phyloP scores from a whole-genome alignment of 352 stramenopile species.

The Labyrinthula sp. region DNA sequence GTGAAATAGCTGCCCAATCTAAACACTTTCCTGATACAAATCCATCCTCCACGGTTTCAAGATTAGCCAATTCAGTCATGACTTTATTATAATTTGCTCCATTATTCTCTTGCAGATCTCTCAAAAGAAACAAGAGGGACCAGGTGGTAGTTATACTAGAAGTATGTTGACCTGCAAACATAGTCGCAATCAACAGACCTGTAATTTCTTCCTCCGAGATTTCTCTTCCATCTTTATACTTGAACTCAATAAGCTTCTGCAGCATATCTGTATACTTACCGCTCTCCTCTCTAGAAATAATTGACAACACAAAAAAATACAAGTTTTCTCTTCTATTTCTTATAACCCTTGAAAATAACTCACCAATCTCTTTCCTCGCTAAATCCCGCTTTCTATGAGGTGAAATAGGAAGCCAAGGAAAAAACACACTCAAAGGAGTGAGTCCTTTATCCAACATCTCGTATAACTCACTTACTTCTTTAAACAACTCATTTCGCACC shows the following conservation, averaged over 20 bases:
- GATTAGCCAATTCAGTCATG: slow-evolving; percentile 41
- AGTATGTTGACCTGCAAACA: slow-evolving; percentile 78
- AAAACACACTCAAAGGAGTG: slow-evolving; percentile 66
- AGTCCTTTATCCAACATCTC: slow-evolving; percentile 69
- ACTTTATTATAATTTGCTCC: slow-evolving; percentile 42
- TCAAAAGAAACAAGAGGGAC: slow-evolving; percentile 53
- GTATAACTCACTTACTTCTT: slow-evolving; percentile 60
- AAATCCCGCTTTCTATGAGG: slow-evolving; percentile 45
- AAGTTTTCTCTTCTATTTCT: slow-evolving; percentile 39
- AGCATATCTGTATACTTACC: slow-evolving; percentile 55
- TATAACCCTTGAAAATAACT: slow-evolving; percentile 65
- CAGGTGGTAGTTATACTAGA: slow-evolving; percentile 66
- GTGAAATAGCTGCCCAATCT: slow-evolving; percentile 45
- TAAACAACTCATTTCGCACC: slow-evolving; percentile 58
- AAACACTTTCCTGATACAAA: slow-evolving; percentile 30
- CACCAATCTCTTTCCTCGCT: slow-evolving; percentile 55
- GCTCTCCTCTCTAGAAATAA: too few relatives aligned
- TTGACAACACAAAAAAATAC: too few relatives aligned
- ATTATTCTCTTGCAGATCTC: slow-evolving; percentile 36
- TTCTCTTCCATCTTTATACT: slow-evolving; percentile 61
- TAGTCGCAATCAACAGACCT: slow-evolving; percentile 61
- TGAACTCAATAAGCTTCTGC: slow-evolving; percentile 69
- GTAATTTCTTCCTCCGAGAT: slow-evolving; percentile 64
- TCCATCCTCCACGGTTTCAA: slow-evolving; percentile 24
- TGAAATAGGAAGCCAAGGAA: slow-evolving; percentile 56